These are phyloP conservation scores for Lactarius psammicola DNA, from an alignment of 768 basidiomycete genomes.

Conservation along the genomic window DNA sequence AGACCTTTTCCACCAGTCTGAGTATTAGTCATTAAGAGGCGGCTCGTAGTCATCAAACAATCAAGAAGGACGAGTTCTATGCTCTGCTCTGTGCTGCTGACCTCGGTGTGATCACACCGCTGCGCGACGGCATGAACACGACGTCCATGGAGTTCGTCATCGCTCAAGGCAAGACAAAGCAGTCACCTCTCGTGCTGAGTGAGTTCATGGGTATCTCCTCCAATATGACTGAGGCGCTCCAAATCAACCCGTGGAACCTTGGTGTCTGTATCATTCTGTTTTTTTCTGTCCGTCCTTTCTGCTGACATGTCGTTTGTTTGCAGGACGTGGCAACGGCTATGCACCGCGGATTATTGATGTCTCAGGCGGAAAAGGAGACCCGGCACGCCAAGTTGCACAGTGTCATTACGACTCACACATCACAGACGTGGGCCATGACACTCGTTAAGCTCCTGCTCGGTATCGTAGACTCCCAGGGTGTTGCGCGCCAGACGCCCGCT, in stretches of 20 bases:
- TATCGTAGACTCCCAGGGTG: slow-evolving; percentile 74
- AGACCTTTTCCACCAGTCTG: slow-evolving; percentile 35
- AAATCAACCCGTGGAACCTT: slow-evolving; percentile 96
- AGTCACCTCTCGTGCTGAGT: slow-evolving; percentile 84
- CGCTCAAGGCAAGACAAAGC: slow-evolving; percentile 82
- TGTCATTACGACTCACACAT: slow-evolving; percentile 88
- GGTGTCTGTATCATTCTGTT: slow-evolving; percentile 50
- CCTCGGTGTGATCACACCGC: slow-evolving; percentile 90
- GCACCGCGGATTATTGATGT: slow-evolving; percentile 84
- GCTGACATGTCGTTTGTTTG: slow-evolving; percentile 3
- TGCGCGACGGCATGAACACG: slow-evolving; percentile 99
- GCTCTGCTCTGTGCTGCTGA: slow-evolving; percentile 91
- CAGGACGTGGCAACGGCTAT: slow-evolving; percentile 89
- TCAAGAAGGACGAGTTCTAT: slow-evolving; percentile 98
- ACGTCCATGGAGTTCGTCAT: slow-evolving; percentile 98
- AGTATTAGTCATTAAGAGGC: not conserved
- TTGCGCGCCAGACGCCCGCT: slow-evolving; percentile 81
- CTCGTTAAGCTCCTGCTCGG: slow-evolving; percentile 85
- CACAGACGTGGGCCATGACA: slow-evolving; percentile 91
- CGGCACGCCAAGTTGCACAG: slow-evolving; percentile 78
- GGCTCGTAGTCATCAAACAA: slow-evolving; percentile 77
- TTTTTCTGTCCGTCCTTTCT: not conserved
- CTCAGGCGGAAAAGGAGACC: slow-evolving; percentile 63
- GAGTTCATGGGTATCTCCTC: slow-evolving; percentile 98
- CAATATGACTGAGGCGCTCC: slow-evolving; percentile 83